Percentiles rank a stretch among this genome's conserved stretches.
phyloP scores from a whole-genome alignment of 1,139 yeast genomes.

The Debaryomycetaceae sp. region DNA sequence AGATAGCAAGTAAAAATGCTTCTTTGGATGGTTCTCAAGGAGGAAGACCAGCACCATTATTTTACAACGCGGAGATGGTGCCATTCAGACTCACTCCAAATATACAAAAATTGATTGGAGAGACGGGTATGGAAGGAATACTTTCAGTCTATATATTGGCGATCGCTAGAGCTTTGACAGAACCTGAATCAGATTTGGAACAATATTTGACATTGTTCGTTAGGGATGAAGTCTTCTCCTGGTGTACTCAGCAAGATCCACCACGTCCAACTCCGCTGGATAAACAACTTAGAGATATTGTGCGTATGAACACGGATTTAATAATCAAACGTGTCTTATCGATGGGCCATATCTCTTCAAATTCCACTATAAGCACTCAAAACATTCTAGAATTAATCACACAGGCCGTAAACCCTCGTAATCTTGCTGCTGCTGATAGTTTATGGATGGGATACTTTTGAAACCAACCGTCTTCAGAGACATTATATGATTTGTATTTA shows the following conservation, averaged over 20 bases:
- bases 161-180: constrained; percentile 84
- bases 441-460: constrained; percentile 94
- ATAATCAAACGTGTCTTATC: constrained; percentile 67
- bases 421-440: constrained; percentile 87
- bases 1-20: constrained; percentile 61
- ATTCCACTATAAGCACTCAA: constrained; percentile 84
- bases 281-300: constrained; percentile 81
- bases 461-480: background rate
- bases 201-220: constrained; percentile 89
- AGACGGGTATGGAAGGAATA: constrained; percentile 86
- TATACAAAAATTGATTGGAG: constrained; percentile 90
- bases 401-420: constrained; percentile 94
- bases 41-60: constrained; percentile 73
- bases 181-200: constrained; percentile 85
- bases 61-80: constrained; percentile 90
- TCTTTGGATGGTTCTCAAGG: constrained; percentile 56
- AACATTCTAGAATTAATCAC: constrained; percentile 87
- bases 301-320: constrained; percentile 80
- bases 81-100: constrained; percentile 97
- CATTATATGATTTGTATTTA: background rate
- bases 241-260: constrained; percentile 84
- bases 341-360: constrained; percentile 75
- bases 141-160: constrained; percentile 81
- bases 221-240: constrained; percentile 88
- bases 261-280: constrained; percentile 66